A percentile compares a stretch with the other conserved stretches of the same genome.
phyloP scores from a whole-genome alignment of 768 basidiomycete genomes.

The Psilocybe sp. region DNA sequence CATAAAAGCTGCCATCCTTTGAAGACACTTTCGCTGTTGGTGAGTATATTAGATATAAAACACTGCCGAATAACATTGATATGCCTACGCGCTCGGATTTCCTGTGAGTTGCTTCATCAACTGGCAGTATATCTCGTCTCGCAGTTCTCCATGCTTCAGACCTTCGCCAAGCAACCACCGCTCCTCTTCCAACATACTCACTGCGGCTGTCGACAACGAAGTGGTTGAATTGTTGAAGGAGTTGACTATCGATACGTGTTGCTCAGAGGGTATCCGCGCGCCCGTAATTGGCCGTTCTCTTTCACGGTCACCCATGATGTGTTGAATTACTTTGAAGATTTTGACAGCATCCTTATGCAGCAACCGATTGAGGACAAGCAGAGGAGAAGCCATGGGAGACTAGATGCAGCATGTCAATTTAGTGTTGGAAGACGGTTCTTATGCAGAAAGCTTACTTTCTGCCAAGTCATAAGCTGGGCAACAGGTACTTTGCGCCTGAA shows the following conservation, averaged over 20 bases:
- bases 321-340: conserved; percentile 87
- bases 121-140: conserved; percentile 94
- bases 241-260: conserved; percentile 39
- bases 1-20: conserved; percentile 93
- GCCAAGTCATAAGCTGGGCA: conserved; percentile 88
- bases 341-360: conserved; percentile 78
- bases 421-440: no score
- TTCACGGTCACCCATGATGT: conserved; percentile 91
- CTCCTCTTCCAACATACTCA: conserved; percentile 73
- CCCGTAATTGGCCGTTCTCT: conserved; percentile 53
- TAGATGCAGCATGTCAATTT: no score
- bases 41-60: conserved; percentile 1
- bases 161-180: conserved; percentile 84
- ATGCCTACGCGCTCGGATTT: conserved; percentile 72
- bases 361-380: conserved; percentile 65
- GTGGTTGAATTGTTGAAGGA: conserved; percentile 45
- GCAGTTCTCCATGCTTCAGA: conserved; percentile 73
- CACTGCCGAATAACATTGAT: not conserved
- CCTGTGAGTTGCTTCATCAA: conserved; percentile 86
- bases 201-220: conserved; percentile 34
- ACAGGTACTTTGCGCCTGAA: conserved; percentile 82
- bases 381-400: conserved; percentile 66
- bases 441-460: conserved; percentile 49
- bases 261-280: conserved; percentile 44
- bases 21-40: conserved; percentile 73